Conservation (phyloP, 1,284 basidiomycete species). For the Rhodotorula sp. region DNA sequence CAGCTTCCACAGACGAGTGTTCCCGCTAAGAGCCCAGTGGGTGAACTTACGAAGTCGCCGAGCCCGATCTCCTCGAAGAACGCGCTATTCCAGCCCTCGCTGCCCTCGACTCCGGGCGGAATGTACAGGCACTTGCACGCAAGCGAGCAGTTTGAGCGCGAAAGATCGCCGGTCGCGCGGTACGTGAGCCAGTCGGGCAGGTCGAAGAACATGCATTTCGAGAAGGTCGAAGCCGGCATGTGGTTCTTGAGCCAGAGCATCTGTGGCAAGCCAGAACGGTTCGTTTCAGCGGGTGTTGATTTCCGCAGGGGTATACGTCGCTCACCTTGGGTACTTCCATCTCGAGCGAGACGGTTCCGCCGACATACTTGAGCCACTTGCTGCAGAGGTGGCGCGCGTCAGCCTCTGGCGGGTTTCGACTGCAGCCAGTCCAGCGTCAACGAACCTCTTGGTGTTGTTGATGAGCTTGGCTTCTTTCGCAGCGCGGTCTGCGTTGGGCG, state of each 20-base stretch:
- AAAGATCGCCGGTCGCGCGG: constrained; percentile 73
- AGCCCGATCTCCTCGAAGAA: constrained; percentile 84
- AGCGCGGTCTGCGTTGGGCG: constrained; percentile 64
- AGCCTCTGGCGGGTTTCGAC: rapidly evolving
- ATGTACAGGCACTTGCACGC: constrained; percentile 97
- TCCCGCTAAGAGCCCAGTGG: neutral
- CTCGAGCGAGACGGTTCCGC: constrained; percentile 88
- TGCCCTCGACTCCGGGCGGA: constrained; percentile 58
- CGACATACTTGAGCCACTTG: constrained; percentile 88
- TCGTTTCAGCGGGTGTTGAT: neutral
- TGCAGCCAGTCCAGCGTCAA: neutral
- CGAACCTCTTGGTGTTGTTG: constrained; percentile 61
- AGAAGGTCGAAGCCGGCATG: constrained; percentile 74
- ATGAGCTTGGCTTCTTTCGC: constrained; percentile 86
- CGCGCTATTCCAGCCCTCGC: constrained; percentile 75
- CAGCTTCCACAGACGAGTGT: neutral
- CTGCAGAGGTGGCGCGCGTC: constrained; percentile 43
- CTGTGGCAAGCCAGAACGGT: constrained; percentile 59
- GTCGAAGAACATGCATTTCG: constrained; percentile 89
- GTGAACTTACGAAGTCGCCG: constrained; percentile 57
- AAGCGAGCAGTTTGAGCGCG: constrained; percentile 86
- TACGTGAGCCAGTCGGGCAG: constrained; percentile 96
- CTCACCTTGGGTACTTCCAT: constrained; percentile 70
- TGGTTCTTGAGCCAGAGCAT: constrained; percentile 92
- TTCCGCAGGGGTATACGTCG: neutral